Evolutionary conservation across 495 filamentous ascomycete species (phyloP).

Genomic region (Tuber aestivum): DNA sequence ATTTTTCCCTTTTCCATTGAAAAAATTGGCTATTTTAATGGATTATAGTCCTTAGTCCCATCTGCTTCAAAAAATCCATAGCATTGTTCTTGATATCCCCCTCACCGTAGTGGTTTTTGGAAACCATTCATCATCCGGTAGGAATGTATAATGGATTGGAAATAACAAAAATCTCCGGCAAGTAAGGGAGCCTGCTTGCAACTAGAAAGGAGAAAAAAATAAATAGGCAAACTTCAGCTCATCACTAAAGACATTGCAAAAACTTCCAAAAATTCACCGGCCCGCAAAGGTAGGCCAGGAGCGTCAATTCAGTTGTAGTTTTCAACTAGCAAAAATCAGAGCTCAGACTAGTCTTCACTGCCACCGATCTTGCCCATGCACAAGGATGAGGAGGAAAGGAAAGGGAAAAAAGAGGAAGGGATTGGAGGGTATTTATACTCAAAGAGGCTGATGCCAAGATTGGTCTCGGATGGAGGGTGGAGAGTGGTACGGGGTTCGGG

Average conservation of each 20-base stretch:
- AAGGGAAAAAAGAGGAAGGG: background rate
- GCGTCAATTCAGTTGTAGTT: background rate
- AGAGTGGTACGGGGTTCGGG: too few relatives aligned
- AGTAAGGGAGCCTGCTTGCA: too few relatives aligned
- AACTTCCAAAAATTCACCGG: background rate
- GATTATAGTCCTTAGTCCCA: too few relatives aligned
- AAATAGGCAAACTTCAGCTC: background rate
- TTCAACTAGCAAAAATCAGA: constrained; percentile 2
- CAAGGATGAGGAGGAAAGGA: background rate
- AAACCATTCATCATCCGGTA: too few relatives aligned
- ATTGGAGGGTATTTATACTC: background rate
- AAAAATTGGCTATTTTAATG: too few relatives aligned
- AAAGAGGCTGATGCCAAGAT: background rate
- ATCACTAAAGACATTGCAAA: background rate
- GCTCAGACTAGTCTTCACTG: background rate
- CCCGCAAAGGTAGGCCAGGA: background rate
- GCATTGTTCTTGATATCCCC: too few relatives aligned
- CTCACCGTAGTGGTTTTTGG: too few relatives aligned
- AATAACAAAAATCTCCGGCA: too few relatives aligned
- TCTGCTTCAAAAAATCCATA: too few relatives aligned
- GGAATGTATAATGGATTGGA: too few relatives aligned
- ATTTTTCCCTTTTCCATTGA: too few relatives aligned
- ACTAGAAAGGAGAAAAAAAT: too few relatives aligned
- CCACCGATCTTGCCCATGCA: background rate
- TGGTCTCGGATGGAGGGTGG: background rate